These are phyloP conservation scores for Didymella pomorum DNA, from an alignment of 2,329 filamentous ascomycete species.

Conservation along the genomic window DNA sequence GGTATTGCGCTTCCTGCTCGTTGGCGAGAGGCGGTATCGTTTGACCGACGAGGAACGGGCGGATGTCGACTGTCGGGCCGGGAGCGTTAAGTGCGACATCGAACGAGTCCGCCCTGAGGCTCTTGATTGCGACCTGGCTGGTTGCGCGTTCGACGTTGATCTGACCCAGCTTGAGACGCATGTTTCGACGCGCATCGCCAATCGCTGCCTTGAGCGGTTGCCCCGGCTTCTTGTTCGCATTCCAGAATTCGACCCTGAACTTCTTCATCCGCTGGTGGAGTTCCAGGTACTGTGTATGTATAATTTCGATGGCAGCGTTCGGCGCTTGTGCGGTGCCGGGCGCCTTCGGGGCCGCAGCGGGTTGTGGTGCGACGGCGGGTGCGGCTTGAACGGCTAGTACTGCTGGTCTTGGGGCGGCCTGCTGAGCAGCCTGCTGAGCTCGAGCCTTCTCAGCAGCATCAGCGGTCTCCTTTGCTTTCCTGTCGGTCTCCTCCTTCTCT, in stretches of 20 bases:
- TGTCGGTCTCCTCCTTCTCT: constrained; percentile 42
- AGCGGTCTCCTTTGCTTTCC: constrained; percentile 40
- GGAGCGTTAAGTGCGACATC: constrained; percentile 32
- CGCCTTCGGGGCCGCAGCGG: constrained; percentile 9
- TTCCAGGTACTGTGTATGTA: constrained; percentile 47
- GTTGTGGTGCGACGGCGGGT: constrained; percentile 12
- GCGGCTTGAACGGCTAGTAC: constrained; percentile 20
- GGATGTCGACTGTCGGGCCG: constrained; percentile 47
- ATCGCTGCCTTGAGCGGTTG: constrained; percentile 41
- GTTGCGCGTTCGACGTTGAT: constrained; percentile 41
- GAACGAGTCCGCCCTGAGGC: constrained; percentile 42
- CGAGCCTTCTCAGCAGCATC: constrained; percentile 37
- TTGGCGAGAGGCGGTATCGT: constrained; percentile 39
- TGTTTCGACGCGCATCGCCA: constrained; percentile 44
- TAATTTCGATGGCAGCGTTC: constrained; percentile 37
- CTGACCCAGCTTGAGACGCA: constrained; percentile 46
- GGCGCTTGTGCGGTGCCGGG: constrained; percentile 21
- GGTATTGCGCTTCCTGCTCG: constrained; percentile 53
- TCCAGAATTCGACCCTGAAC: constrained; percentile 44
- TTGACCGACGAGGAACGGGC: constrained; percentile 47
- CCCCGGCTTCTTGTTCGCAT: constrained; percentile 33
- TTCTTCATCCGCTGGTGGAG: constrained; percentile 49
- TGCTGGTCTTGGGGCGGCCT: constrained; percentile 14
- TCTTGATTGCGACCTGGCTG: constrained; percentile 38
- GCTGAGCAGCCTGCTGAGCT: constrained; percentile 27